Base-by-base conservation (phyloP, 129 eudicot species). In the Cynara cardunculus region DNA sequence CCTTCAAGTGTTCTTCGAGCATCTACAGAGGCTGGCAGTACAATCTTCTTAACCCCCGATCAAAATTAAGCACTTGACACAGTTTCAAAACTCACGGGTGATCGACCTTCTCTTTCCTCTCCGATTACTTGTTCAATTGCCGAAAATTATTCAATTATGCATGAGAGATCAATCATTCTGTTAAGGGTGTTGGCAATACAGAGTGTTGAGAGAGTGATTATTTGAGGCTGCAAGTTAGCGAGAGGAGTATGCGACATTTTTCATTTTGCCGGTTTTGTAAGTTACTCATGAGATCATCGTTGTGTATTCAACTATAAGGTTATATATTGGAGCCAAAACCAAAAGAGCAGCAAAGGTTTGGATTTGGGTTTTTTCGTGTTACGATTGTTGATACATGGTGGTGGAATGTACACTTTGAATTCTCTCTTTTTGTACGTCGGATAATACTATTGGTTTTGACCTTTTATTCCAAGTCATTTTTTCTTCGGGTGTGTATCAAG, bases 1-100 rank as follows among this genome's bases (percentile, higher is more conserved):
- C 64, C 91, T 93, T 53, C 98, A 93, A 87, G 98, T 93, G 13
- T 93, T 93, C 78, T 87, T 89, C 69, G 96, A 93, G 79, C 98
- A 93, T 82, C 92, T 93, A 44, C 96, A 93, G 86, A 88, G 85
- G 84, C 80, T 93, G 67, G 98, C 96, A 2, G 98, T 93, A 31
- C 98, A 93, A 87, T 90, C 94, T 78, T 90, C 96, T 83, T 91
- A 78, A 88, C 69, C 27, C 68, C 68, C 8, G 1, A 62, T 62
- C 27, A 64, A 64, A 64, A 64, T 62, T 21, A 64, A 64, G 11
- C 67, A 61, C 25, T 61, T 49, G 21, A 18, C 19, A 10, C 46
- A 39, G 65, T 64, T 64, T 64, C 27, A 2, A 64, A 64, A 64
- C 69, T 64, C 69, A 22, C 22, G 69, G 69, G 14, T 64, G 16